Evolutionary conservation across 306 rosid genomes (phyloP), one percentile per base, ranked within the genome.

Genomic region (Trifolium dubium): DNA sequence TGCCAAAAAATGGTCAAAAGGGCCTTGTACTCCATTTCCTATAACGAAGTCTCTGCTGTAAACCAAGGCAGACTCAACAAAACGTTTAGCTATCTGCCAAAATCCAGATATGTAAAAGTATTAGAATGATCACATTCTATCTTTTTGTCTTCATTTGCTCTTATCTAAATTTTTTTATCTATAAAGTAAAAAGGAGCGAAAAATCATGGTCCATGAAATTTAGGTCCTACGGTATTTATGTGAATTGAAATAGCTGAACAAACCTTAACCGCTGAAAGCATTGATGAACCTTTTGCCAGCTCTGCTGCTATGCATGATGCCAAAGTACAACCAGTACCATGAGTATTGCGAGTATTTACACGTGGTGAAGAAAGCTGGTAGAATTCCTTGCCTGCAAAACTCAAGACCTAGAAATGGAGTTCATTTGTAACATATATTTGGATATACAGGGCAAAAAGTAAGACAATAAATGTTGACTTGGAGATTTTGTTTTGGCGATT

Each of bases 291-390:
- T 79, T 93, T 93, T 6, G 98, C 96, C 83, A 89, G 79, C 82
- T 93, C 98, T 83, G 98, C 96, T 72, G 98, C 94, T 15, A 93
- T 88, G 82, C 94, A 91, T 67, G 98, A 91, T 58, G 98, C 98
- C 88, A 93, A 77, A 65, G 90, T 89, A 86, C 98, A 93, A 59
- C 96, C 97, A 84, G 98, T 91, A 50, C 97, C 98, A 70, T 93
- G 98, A 64, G 90, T 89, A 76, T 93, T 93, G 79, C 76, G 79
- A 73, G 98, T 85, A 79, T 75, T 85, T 68, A 93, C 79, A 34
- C 92, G 96, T 0, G 87, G 28, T 0, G 88, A 88, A 54, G 78
- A 76, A 76, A 93, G 84, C 77, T 93, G 96, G 43, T 89, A 79
- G 79, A 91, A 84, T 41, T 81, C 79, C 72, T 88, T 69, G 31